Base-by-base conservation (phyloP, 257 asterid species). In the Sherardia arvensis region DNA sequence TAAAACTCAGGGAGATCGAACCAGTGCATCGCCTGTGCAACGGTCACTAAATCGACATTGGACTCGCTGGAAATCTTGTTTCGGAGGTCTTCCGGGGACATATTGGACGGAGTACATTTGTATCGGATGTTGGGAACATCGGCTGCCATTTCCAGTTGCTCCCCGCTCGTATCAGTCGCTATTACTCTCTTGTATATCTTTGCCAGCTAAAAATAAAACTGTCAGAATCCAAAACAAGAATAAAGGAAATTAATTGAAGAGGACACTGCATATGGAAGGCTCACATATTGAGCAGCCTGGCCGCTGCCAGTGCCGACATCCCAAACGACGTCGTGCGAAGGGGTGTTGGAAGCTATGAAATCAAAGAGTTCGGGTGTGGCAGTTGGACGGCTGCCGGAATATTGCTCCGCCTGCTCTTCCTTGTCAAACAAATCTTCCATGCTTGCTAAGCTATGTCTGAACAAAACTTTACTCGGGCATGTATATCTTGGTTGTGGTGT, bases 81-180 rank as follows among this genome's bases (percentile, higher is more conserved):
- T 53, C 73, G 65, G 43, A 84, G 80, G 61, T 87, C 87, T 7
- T 81, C 57, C 65, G 38, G 38, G 64, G 91, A 73, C 77, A 82
- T 74, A 61, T 21, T 73, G 3, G 85, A 67, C 23, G 95, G 58
- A 26, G 91, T 86, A 66, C 84, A 73, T 21, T 75, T 47, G 79
- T 86, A 86, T 23, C 72, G 69, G 59, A 84, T 56, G 77, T 86
- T 86, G 8, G 87, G 84, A 32, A 70, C 72, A 72, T 77, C 71
- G 2, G 77, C 59, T 49, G 92, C 95, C 28, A 74, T 59, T 29
- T 82, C 92, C 1, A 87, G 83, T 47, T 87, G 95, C 68, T 79
- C 77, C 15, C 76, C 74, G 80, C 91, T 86, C 17, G 85, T 82
- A 72, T 86, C 95, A 1, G 95, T 82, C 66, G 79, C 91, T 45